Evolutionary conservation across 78 protist species (phyloP).

Genomic region (Dictyostelium firmibasis): DNA sequence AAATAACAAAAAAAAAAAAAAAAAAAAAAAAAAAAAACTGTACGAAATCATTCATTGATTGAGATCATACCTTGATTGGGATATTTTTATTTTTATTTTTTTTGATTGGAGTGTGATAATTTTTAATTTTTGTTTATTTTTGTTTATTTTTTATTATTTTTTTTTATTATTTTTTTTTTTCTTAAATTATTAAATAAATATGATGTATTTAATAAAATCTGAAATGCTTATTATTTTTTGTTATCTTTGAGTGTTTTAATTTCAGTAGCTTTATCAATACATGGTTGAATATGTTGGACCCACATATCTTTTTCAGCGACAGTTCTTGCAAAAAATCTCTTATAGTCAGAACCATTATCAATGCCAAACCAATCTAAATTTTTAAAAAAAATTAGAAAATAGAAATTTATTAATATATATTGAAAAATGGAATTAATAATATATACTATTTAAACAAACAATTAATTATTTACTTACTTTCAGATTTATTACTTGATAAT

Average conservation of each 20-base stretch:
- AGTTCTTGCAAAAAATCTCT: slow-evolving; percentile 41
- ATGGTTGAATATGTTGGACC: slow-evolving; percentile 46
- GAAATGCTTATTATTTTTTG: background rate
- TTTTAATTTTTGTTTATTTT: too few species aligned
- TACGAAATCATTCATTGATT: too few species aligned
- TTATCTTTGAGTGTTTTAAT: slow-evolving; percentile 44
- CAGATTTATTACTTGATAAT: slow-evolving; percentile 53
- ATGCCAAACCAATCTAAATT: slow-evolving; percentile 50
- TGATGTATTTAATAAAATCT: background rate
- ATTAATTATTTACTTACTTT: background rate
- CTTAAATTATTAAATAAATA: background rate
- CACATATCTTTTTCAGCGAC: slow-evolving; percentile 74
- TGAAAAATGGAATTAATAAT: background rate
- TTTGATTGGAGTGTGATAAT: too few species aligned
- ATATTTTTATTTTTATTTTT: too few species aligned
- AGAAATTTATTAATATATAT: background rate
- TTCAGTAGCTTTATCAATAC: slow-evolving; percentile 49
- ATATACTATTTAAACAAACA: background rate
- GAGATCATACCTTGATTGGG: too few species aligned
- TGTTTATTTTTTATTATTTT: too few species aligned
- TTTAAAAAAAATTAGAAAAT: background rate
- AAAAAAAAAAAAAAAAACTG: too few species aligned
- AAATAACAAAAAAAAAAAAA: too few species aligned
- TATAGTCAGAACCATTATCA: slow-evolving; percentile 38
- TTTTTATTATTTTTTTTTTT: too few species aligned